A percentile compares a stretch with the other conserved stretches of the same genome.
These are phyloP conservation scores for Spinacia oleracea DNA, from an alignment of 179 eudicot species.

Conservation along the genomic window DNA sequence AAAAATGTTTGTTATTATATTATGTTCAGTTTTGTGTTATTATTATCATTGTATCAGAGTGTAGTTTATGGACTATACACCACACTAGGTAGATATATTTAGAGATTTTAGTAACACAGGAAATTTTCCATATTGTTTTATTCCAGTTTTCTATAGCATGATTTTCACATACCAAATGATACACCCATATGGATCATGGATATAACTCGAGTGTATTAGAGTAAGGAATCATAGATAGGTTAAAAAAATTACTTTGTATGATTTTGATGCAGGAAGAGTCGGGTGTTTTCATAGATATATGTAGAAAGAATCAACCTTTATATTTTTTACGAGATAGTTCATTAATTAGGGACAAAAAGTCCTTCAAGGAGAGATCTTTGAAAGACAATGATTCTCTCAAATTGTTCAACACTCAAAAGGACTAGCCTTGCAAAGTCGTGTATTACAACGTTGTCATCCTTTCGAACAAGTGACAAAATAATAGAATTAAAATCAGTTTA, in stretches of 20 bases:
- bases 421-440: too few relatives aligned
- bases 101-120: conserved; percentile 5
- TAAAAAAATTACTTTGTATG: background rate
- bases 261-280: background rate
- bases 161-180: background rate
- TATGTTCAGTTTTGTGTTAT: conserved; percentile 3
- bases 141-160: background rate
- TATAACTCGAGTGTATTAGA: background rate
- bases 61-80: conserved; percentile 10
- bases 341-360: too few relatives aligned
- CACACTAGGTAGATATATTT: conserved; percentile 6
- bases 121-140: background rate
- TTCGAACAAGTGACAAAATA: too few relatives aligned
- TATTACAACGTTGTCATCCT: too few relatives aligned
- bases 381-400: too few relatives aligned
- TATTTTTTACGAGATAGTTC: too few relatives aligned
- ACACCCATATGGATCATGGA: too few relatives aligned
- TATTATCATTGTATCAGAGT: background rate
- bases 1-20: conserved; percentile 6
- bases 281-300: too few relatives aligned
- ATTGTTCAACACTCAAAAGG: too few relatives aligned
- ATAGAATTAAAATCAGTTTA: too few relatives aligned
- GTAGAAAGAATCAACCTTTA: too few relatives aligned
- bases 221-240: background rate
- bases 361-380: too few relatives aligned